Conservation (phyloP, 768 basidiomycete genomes). For the Rhodotorula toruloides region DNA sequence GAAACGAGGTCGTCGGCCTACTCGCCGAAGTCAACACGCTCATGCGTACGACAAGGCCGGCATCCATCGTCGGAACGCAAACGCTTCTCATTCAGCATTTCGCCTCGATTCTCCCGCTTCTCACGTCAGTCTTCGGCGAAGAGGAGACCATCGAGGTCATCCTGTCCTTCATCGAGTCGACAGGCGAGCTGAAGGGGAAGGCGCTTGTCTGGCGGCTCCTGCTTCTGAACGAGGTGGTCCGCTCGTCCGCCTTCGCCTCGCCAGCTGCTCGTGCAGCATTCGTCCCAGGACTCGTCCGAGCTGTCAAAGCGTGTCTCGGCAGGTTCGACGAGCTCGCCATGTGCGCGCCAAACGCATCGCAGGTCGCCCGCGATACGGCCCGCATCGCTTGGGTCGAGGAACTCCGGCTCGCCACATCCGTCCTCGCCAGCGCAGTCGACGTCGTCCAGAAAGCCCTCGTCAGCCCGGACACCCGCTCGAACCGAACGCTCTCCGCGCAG, state of each 20-base stretch:
- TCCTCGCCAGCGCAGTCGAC: constrained; percentile 82
- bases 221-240: constrained; percentile 86
- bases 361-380: constrained; percentile 63
- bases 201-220: constrained; percentile 89
- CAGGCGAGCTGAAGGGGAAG: constrained; percentile 71
- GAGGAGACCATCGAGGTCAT: constrained; percentile 80
- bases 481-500: constrained; percentile 61
- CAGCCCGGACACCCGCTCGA: constrained; percentile 58
- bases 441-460: constrained; percentile 76
- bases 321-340: constrained; percentile 76
- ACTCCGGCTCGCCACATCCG: constrained; percentile 80
- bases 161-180: constrained; percentile 79
- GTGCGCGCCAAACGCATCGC: constrained; percentile 59
- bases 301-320: constrained; percentile 94
- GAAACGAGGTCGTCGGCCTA: constrained; percentile 71
- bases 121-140: constrained; percentile 70
- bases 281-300: constrained; percentile 79
- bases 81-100: constrained; percentile 55
- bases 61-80: constrained; percentile 91
- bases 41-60: constrained; percentile 73
- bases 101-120: constrained; percentile 80
- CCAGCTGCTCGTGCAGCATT: constrained; percentile 69
- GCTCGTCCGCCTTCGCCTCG: constrained; percentile 79
- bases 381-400: constrained; percentile 83
- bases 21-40: constrained; percentile 75